Conservation (phyloP, 2,329 filamentous ascomycete genomes). For the Graphiopsis chlorocephala region DNA sequence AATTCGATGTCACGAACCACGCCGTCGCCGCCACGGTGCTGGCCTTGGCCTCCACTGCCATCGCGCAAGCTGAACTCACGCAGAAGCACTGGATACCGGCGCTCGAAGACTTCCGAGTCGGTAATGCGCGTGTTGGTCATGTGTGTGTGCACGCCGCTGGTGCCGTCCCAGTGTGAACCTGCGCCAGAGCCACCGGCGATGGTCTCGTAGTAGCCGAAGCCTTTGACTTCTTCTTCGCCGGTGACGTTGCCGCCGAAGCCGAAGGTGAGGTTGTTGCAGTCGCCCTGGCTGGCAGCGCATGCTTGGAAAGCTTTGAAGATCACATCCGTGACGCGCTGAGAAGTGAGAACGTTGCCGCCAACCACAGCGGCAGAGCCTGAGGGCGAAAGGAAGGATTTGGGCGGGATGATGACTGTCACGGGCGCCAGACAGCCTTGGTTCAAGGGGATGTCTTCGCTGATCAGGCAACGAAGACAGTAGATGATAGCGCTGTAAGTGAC, state of each 20-base stretch:
- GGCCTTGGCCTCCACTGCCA: conserved; percentile 63
- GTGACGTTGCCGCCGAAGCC: conserved; percentile 69
- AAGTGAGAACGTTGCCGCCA: conserved; percentile 77
- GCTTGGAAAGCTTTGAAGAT: conserved; percentile 77
- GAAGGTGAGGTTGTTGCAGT: conserved; percentile 83
- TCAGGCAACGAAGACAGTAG: conserved; percentile 76
- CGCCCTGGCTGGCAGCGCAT: conserved; percentile 75
- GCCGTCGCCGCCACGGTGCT: conserved; percentile 71
- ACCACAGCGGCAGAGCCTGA: conserved; percentile 77
- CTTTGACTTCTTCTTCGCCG: conserved; percentile 60
- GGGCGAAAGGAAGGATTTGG: conserved; percentile 70
- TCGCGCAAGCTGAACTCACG: conserved; percentile 65
- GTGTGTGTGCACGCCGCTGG: conserved; percentile 74
- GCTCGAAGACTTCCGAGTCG: conserved; percentile 75
- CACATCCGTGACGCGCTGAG: conserved; percentile 77
- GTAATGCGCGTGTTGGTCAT: conserved; percentile 88
- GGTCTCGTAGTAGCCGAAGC: conserved; percentile 86
- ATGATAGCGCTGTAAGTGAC: conserved; percentile 83
- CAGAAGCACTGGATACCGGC: conserved; percentile 71
- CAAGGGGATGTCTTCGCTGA: conserved; percentile 76
- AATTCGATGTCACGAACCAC: conserved; percentile 80
- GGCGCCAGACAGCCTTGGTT: conserved; percentile 83
- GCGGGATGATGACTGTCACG: conserved; percentile 71
- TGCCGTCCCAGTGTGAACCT: conserved; percentile 69
- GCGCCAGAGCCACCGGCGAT: conserved; percentile 76